Conservation (phyloP, 2,329 filamentous ascomycete species). For the Aspergillus pseudonomiae region DNA sequence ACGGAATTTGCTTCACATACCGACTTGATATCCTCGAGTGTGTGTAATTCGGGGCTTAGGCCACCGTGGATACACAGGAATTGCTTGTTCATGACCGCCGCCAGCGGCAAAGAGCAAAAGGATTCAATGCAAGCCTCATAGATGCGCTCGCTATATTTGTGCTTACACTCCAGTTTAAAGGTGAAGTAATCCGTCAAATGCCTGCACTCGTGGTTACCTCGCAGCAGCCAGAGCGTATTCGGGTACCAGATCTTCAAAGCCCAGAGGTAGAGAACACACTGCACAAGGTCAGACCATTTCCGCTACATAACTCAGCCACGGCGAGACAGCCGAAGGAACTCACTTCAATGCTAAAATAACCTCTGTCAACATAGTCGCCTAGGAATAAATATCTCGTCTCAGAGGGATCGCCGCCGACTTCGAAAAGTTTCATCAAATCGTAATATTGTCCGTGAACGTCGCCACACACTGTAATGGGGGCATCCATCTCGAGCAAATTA, state of each 20-base stretch:
- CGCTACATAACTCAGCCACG: background rate
- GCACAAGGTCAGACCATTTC: constrained; percentile 14
- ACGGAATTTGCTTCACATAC: constrained; percentile 54
- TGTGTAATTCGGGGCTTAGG: constrained; percentile 92
- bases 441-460: constrained; percentile 99
- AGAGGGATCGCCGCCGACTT: constrained; percentile 93
- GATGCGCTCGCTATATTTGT: constrained; percentile 95
- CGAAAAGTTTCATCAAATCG: constrained; percentile 98
- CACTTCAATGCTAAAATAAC: constrained; percentile 97
- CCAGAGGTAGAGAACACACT: constrained; percentile 97
- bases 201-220: constrained; percentile 97
- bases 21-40: constrained; percentile 87
- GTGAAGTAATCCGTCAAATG: constrained; percentile 99
- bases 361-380: constrained; percentile 96
- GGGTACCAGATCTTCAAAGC: constrained; percentile 99
- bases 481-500: constrained; percentile 98
- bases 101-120: constrained; percentile 90
- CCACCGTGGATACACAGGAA: constrained; percentile 98
- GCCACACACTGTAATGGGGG: constrained; percentile 96
- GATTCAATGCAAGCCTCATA: constrained; percentile 99
- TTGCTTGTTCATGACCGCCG: constrained; percentile 99
- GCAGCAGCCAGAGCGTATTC: constrained; percentile 92
- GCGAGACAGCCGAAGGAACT: constrained; percentile 19
- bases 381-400: constrained; percentile 97
- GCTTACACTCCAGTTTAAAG: constrained; percentile 99